Conservation (phyloP, 306 rosid species). For the Malus sylvestris region DNA sequence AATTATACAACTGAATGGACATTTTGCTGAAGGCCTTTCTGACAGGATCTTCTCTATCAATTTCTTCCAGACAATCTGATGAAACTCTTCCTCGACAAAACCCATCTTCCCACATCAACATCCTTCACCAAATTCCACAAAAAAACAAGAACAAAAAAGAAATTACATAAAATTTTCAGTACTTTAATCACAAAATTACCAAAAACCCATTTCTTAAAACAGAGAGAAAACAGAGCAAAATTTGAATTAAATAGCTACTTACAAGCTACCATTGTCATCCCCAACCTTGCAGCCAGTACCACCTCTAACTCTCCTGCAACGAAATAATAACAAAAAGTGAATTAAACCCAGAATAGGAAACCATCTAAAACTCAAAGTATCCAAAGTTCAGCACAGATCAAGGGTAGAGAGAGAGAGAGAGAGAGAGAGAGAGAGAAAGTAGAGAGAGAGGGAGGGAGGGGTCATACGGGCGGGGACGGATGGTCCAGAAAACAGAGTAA, state of each 20-base stretch:
- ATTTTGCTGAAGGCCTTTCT: constrained; percentile 96
- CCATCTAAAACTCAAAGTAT: constrained; percentile 7
- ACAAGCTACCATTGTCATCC: constrained; percentile 95
- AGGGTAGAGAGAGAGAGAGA: not conserved
- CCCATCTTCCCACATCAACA: constrained; percentile 99
- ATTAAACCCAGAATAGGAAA: constrained; percentile 28
- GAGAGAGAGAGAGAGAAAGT: not conserved
- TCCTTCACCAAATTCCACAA: constrained; percentile 40
- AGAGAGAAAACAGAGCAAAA: not conserved
- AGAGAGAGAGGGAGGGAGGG: constrained; percentile 8
- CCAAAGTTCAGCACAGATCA: constrained; percentile 3
- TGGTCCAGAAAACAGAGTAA: constrained; percentile 99
- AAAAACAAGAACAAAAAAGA: not conserved
- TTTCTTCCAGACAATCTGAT: constrained; percentile 68
- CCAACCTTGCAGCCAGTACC: constrained; percentile 99
- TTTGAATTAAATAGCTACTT: constrained; percentile 17
- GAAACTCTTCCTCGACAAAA: constrained; percentile 76
- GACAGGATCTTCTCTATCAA: constrained; percentile 90
- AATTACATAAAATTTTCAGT: not conserved
- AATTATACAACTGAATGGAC: constrained; percentile 99
- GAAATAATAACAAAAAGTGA: constrained; percentile 14
- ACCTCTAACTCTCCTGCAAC: constrained; percentile 86
- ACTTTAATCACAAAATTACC: not conserved
- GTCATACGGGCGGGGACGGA: constrained; percentile 97
- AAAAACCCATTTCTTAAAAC: not conserved